A percentile compares a stretch with the other conserved stretches of the same genome.
Evolutionary conservation across 345 rosid genomes (phyloP).

Genomic region (Syzygium grande): DNA sequence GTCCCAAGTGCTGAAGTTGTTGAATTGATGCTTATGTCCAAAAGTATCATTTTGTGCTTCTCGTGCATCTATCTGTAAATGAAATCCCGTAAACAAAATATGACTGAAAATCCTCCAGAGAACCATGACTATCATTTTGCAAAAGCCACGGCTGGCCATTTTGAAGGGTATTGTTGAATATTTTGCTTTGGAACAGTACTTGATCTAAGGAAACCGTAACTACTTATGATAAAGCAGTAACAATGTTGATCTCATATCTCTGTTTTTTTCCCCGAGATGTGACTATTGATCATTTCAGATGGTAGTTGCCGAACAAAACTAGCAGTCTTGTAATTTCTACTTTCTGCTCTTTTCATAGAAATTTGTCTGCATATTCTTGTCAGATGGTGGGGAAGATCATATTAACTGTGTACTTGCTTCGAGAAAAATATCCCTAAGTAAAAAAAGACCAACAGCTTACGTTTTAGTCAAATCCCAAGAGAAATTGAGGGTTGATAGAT

Average conservation of each 20-base stretch:
- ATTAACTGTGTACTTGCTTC: neutral
- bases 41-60: neutral
- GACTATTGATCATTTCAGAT: neutral
- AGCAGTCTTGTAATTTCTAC: neutral
- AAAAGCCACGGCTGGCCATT: neutral
- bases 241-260: neutral
- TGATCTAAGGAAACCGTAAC: neutral
- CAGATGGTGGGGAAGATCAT: neutral
- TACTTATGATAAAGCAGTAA: neutral
- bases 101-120: neutral
- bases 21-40: neutral
- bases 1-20: neutral
- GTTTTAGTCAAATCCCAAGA: neutral
- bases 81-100: neutral
- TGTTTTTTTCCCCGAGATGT: neutral
- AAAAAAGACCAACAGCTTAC: neutral
- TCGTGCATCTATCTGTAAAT: neutral
- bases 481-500: neutral
- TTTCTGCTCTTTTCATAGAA: neutral
- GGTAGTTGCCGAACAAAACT: neutral
- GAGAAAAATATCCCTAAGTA: neutral
- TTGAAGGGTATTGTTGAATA: neutral
- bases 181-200: neutral
- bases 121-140: neutral
- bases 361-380: neutral